These are phyloP conservation scores for Puccinia sorghi DNA, from an alignment of 1,284 basidiomycete species.

Conservation along the genomic window DNA sequence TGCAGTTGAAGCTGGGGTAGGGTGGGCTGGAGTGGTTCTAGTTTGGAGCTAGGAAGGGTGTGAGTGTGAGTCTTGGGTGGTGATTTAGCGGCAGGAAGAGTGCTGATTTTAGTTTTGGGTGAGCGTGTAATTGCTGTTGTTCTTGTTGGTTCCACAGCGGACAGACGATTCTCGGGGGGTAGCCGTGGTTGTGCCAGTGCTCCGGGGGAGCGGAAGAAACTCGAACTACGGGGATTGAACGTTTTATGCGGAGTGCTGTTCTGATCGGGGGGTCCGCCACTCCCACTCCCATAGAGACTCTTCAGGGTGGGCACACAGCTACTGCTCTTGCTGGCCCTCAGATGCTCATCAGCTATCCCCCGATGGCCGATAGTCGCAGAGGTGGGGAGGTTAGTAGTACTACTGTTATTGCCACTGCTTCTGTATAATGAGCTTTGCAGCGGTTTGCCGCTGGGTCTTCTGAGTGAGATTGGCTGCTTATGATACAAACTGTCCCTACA, in stretches of 20 bases:
- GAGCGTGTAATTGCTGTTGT: background rate
- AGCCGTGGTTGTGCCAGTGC: background rate
- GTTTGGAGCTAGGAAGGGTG: background rate
- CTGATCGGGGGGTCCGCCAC: background rate
- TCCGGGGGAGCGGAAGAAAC: constrained; percentile 1
- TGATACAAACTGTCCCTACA: background rate
- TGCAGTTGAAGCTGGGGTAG: background rate
- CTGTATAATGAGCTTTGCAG: background rate
- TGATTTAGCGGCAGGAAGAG: too few relatives aligned
- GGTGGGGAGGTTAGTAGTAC: background rate
- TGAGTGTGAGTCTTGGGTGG: background rate
- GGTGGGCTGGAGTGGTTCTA: background rate
- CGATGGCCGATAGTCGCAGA: background rate
- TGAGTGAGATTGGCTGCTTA: background rate
- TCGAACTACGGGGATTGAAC: constrained; percentile 1
- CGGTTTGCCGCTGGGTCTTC: background rate
- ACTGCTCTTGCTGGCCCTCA: background rate
- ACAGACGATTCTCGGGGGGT: too few relatives aligned
- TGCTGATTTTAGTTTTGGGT: too few relatives aligned
- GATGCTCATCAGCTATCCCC: background rate
- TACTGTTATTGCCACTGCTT: background rate
- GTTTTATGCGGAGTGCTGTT: background rate
- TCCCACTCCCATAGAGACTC: background rate
- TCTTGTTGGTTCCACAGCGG: too few relatives aligned
- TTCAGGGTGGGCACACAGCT: background rate